Base-by-base conservation (phyloP, 257 asterid species). In the Leonotis leonurus region DNA sequence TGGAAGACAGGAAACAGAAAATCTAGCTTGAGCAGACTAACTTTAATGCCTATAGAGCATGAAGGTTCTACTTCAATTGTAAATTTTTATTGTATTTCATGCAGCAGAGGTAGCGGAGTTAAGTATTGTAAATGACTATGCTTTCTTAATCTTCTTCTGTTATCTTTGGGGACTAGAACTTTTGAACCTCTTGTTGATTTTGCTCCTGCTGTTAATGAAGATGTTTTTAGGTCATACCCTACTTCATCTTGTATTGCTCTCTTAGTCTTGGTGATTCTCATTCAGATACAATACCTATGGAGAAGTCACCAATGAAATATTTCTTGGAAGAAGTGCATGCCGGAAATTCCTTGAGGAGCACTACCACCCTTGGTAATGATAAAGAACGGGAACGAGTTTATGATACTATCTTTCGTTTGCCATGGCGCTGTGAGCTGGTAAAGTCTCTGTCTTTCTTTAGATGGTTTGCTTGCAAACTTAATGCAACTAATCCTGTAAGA, bases 391-490 rank as follows among this genome's bases (percentile, higher is more conserved):
- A 89, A 73, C 86, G 95, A 70, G 96, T 92, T 50, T 92, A 92
- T 73, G 96, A 92, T 71, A 89, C 97, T 59, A 89, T 92, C 71
- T 89, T 92, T 73, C 93, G 79, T 64, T 75, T 87, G 81, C 99
- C 97, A 35, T 92, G 99, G 97, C 83, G 99, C 67, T 85, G 95
- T 72, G 99, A 92, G 78, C 88, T 89, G 91, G 99, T 92, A 81
- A 77, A 67, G 60, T 73, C 56, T 36, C 37, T 5, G 4, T 51
- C 66, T 41, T 76, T 29, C 46, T 64, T 55, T 20, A 24, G 43
- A 39, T 52, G 21, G 35, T 67, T 6, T 45, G n/a, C 65, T 66
- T 30, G 62, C 32, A 52, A 36, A 57, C 51, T 20, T 20, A 48
- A 50, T 49, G 49, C 26, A 39, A 56, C 43, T 61, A 29, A 26